Conservation (phyloP, 1,139 yeast genomes). For the Kodamaea ohmeri region DNA sequence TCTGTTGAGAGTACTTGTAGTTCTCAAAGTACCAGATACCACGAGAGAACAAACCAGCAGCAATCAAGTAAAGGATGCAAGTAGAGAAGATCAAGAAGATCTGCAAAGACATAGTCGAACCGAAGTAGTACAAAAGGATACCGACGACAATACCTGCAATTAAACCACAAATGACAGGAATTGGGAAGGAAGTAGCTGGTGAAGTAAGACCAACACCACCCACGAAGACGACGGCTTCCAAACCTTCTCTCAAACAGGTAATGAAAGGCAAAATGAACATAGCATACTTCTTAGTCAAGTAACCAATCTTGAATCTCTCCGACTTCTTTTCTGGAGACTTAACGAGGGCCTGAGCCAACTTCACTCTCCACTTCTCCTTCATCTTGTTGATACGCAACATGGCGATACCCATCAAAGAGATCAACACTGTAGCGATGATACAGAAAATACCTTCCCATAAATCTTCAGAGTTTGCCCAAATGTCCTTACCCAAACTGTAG, state of each 20-base stretch:
- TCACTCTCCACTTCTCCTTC: slow-evolving; percentile 89
- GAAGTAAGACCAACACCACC: slow-evolving; percentile 85
- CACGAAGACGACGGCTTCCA: slow-evolving; percentile 87
- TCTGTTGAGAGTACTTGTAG: slow-evolving; percentile 54
- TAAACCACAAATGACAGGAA: slow-evolving; percentile 77
- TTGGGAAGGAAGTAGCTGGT: slow-evolving; percentile 78
- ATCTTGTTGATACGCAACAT: slow-evolving; percentile 87
- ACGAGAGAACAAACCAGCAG: slow-evolving; percentile 87
- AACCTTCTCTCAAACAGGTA: slow-evolving; percentile 85
- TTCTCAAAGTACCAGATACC: slow-evolving; percentile 85
- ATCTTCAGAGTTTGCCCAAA: slow-evolving; percentile 86
- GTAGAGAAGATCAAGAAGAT: slow-evolving; percentile 78
- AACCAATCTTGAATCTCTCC: slow-evolving; percentile 35
- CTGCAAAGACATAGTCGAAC: slow-evolving; percentile 73
- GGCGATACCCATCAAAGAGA: slow-evolving; percentile 88
- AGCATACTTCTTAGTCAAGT: slow-evolving; percentile 60
- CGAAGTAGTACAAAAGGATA: slow-evolving; percentile 65
- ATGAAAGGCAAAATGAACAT: slow-evolving; percentile 77
- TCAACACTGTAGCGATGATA: slow-evolving; percentile 77
- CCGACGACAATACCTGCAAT: slow-evolving; percentile 75
- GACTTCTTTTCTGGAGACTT: slow-evolving; percentile 34
- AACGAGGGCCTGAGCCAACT: slow-evolving; percentile 72
- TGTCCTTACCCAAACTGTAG: slow-evolving; percentile 72
- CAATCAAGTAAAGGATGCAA: slow-evolving; percentile 74
- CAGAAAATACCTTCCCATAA: slow-evolving; percentile 91